Evolutionary conservation across 805 yeast species (phyloP).

Genomic region (Nakazawaea molendinolei): DNA sequence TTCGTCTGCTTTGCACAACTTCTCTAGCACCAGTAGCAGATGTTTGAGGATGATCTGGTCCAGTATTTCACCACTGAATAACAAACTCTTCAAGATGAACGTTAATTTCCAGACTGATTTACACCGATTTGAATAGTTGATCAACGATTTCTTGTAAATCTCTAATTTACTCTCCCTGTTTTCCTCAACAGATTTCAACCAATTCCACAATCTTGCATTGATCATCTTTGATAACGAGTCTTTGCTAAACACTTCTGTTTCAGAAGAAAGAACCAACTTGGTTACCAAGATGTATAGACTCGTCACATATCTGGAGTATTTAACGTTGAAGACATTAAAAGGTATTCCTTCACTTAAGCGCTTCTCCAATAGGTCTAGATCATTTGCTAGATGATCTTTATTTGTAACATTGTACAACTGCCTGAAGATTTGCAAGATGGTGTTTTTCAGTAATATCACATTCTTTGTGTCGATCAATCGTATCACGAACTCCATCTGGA

Average conservation of each 20-base stretch:
- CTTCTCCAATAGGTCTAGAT: no score
- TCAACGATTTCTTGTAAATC: slow-evolving; percentile 4
- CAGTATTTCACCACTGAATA: slow-evolving; percentile 6
- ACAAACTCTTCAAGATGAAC: slow-evolving; percentile 10
- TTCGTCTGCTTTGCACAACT: slow-evolving; percentile 9
- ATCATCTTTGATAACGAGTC: neutral
- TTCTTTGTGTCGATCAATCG: no score
- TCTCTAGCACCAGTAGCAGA: neutral
- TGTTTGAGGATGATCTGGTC: slow-evolving; percentile 13
- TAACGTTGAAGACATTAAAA: slow-evolving; percentile 6
- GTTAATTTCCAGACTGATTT: slow-evolving; percentile 11
- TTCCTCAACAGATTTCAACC: slow-evolving; percentile 12
- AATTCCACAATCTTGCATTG: slow-evolving; percentile 9
- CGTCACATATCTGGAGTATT: slow-evolving; percentile 1
- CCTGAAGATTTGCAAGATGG: no score
- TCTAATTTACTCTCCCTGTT: neutral
- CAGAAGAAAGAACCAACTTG: neutral
- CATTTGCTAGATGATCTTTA: no score
- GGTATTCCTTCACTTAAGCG: no score
- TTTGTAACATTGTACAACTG: no score
- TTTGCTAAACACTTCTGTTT: neutral
- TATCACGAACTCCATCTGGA: no score
- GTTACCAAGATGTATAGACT: slow-evolving; percentile 1
- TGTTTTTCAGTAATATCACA: no score
- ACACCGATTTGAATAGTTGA: slow-evolving; percentile 4